Evolutionary conservation across 2,329 filamentous ascomycete species (phyloP).

Genomic region (Monosporascus sp.): DNA sequence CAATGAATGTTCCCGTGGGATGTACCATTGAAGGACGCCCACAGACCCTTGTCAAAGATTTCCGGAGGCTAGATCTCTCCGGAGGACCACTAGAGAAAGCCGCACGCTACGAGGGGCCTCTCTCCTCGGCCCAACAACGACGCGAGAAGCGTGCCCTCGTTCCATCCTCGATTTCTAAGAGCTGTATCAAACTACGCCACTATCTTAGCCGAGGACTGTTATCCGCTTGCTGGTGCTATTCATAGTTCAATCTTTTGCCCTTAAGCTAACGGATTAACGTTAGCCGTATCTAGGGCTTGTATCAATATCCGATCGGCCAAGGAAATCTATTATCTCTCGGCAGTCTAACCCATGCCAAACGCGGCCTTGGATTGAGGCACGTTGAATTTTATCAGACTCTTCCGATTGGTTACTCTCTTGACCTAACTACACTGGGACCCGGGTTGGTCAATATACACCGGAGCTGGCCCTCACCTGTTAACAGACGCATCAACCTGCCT

Average conservation of each 20-base stretch:
- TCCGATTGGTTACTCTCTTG: conserved; percentile 9
- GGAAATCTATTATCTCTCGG: no score
- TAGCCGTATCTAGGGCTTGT: no score
- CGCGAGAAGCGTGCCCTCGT: neutral
- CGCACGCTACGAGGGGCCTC: neutral
- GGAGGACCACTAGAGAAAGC: neutral
- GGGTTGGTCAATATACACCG: neutral
- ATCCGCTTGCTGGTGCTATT: neutral
- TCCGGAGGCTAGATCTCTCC: no score
- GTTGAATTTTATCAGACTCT: conserved; percentile 9
- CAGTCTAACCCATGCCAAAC: neutral
- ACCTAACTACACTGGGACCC: neutral
- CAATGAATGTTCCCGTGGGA: no score
- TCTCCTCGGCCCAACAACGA: neutral
- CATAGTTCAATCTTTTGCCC: no score
- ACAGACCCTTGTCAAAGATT: no score
- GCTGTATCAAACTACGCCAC: no score
- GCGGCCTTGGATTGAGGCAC: neutral
- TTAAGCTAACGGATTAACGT: no score
- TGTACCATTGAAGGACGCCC: no score
- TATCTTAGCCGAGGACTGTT: neutral
- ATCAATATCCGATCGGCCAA: no score
- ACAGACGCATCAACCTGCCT: neutral
- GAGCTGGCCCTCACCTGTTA: neutral
- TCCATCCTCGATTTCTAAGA: no score